Evolutionary conservation across 768 basidiomycete genomes (phyloP).

Genomic region (Suillus subaureus): DNA sequence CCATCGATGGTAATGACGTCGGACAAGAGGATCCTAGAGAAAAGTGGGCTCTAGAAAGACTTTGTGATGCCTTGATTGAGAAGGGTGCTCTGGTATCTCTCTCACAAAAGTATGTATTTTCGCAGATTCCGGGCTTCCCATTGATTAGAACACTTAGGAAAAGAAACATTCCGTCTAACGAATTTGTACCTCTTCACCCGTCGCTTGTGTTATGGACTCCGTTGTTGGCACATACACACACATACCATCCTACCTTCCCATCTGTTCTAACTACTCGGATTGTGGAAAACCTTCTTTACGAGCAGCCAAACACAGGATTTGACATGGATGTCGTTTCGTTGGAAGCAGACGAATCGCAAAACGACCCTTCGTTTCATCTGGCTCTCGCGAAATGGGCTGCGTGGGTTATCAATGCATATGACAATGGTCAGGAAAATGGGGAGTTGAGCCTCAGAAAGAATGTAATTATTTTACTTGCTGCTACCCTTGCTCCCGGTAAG

Average conservation of each 20-base stretch:
- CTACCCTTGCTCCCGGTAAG: constrained; percentile 45
- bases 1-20: constrained; percentile 24
- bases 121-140: not conserved
- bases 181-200: constrained; percentile 50
- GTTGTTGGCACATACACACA: constrained; percentile 57
- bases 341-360: constrained; percentile 20
- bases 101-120: constrained; percentile 69
- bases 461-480: constrained; percentile 46
- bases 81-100: constrained; percentile 80
- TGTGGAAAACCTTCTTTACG: constrained; percentile 36
- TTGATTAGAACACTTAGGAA: constrained; percentile 47
- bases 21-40: constrained; percentile 55
- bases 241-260: constrained; percentile 58
- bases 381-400: constrained; percentile 72
- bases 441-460: constrained; percentile 49
- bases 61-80: constrained; percentile 69
- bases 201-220: constrained; percentile 69
- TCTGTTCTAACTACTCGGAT: constrained; percentile 50
- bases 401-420: constrained; percentile 56
- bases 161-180: constrained; percentile 42
- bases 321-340: constrained; percentile 22
- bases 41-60: constrained; percentile 63
- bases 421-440: constrained; percentile 28
- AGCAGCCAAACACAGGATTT: constrained; percentile 13
- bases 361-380: constrained; percentile 50